A percentile compares a stretch with the other conserved stretches of the same genome.
These are phyloP conservation scores for Mycena indigotica DNA, from an alignment of 768 basidiomycete species.

Conservation along the genomic window DNA sequence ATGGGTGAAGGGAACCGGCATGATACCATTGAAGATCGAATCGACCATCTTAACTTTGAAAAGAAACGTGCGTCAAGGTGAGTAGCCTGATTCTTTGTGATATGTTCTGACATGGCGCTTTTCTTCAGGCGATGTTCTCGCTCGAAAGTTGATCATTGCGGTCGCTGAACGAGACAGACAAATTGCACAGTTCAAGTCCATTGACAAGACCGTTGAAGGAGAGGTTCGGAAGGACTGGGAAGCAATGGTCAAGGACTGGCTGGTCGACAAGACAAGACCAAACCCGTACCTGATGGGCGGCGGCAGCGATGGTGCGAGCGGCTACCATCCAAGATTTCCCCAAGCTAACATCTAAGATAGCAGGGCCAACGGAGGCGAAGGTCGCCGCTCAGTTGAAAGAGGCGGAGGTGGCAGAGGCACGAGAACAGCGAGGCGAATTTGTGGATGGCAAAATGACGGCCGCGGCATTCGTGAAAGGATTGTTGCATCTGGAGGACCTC, in stretches of 20 bases:
- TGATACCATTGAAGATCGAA: slow-evolving; percentile 30
- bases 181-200: not conserved
- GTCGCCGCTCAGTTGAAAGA: not conserved
- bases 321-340: not conserved
- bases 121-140: not conserved
- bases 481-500: not conserved
- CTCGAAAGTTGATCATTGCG: not conserved
- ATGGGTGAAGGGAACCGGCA: slow-evolving; percentile 28
- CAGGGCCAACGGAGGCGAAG: not conserved
- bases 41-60: slow-evolving; percentile 21
- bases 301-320: not conserved
- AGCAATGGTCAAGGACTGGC: not conserved
- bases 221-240: not conserved
- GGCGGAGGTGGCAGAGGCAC: not conserved
- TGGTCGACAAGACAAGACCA: not conserved
- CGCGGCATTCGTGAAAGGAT: not conserved
- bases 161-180: not conserved
- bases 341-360: not conserved
- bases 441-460: not conserved
- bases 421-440: not conserved
- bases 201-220: not conserved
- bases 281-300: not conserved
- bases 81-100: slow-evolving; percentile 22
- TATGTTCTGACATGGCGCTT: not conserved
- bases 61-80: slow-evolving; percentile 13